A percentile compares a stretch with the other conserved stretches of the same genome.
Evolutionary conservation across 768 basidiomycete genomes (phyloP).

Genomic region (Hemileccinum impolitum): DNA sequence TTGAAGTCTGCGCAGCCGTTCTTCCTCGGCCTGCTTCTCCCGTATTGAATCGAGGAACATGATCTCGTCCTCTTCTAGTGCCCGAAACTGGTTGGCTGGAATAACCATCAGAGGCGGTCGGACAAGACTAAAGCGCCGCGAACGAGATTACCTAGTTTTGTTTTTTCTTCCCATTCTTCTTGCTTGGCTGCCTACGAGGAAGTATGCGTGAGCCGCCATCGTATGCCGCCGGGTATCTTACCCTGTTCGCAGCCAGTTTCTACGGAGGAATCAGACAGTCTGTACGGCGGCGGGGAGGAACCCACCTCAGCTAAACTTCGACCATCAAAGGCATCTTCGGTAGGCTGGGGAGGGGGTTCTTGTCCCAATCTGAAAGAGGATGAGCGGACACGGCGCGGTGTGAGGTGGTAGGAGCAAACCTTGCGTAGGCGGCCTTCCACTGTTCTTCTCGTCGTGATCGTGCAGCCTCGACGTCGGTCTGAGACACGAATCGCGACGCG

Average conservation of each 20-base stretch:
- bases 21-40: conserved; percentile 73
- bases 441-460: conserved; percentile 73
- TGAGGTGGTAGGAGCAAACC: conserved; percentile 36
- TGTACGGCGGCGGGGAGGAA: conserved; percentile 10
- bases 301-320: conserved; percentile 86
- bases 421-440: conserved; percentile 88
- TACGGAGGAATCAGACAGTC: conserved; percentile 28
- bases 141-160: conserved; percentile 54
- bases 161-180: conserved; percentile 92
- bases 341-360: conserved; percentile 74
- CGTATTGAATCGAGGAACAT: conserved; percentile 83
- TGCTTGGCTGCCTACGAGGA: conserved; percentile 71
- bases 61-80: conserved; percentile 87
- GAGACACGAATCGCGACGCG: conserved; percentile 81
- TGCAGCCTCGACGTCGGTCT: conserved; percentile 72
- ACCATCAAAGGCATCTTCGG: conserved; percentile 78
- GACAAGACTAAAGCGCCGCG: background rate
- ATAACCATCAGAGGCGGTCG: conserved; percentile 8
- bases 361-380: conserved; percentile 64
- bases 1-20: conserved; percentile 65
- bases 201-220: conserved; percentile 9
- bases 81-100: conserved; percentile 85
- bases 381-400: conserved; percentile 1
- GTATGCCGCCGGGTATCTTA: conserved; percentile 31
- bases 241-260: conserved; percentile 91